phyloP scores from a whole-genome alignment of 805 yeast species.

The Saccharomycopsis vini region DNA sequence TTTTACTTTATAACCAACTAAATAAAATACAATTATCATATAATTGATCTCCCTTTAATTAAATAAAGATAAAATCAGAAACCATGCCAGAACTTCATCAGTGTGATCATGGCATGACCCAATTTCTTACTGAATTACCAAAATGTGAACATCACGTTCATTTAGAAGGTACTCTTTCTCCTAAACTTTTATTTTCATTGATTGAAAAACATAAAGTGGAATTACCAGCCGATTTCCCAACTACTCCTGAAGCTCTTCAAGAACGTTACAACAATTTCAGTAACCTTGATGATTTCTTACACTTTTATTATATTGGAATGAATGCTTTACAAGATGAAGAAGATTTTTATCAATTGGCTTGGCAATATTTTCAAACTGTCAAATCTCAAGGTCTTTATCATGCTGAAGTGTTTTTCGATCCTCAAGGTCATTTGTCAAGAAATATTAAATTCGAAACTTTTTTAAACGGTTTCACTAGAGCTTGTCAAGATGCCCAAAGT shows the following conservation, averaged over 20 bases:
- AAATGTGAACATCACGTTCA: constrained; percentile 86
- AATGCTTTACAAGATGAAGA: constrained; percentile 58
- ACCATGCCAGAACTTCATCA: neutral
- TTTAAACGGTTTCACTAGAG: constrained; percentile 57
- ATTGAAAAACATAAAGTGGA: constrained; percentile 46
- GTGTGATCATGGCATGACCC: neutral
- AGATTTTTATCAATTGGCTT: constrained; percentile 74
- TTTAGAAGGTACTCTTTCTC: constrained; percentile 74
- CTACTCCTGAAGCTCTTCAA: constrained; percentile 45
- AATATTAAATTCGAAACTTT: constrained; percentile 52
- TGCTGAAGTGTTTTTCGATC: constrained; percentile 75
- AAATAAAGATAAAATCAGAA: neutral
- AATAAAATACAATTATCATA: too few species aligned
- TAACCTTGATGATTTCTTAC: constrained; percentile 69
- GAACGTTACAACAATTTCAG: constrained; percentile 52
- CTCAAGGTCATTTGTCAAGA: constrained; percentile 73
- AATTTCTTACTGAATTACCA: constrained; percentile 61
- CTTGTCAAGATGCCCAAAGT: constrained; percentile 50
- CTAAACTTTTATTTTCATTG: constrained; percentile 59
- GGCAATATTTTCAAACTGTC: constrained; percentile 58
- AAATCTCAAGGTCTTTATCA: constrained; percentile 48
- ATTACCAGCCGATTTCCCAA: constrained; percentile 58
- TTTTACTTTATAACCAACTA: neutral
- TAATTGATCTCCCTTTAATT: too few species aligned
- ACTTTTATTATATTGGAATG: constrained; percentile 76